A percentile compares a stretch with the other conserved stretches of the same genome.
Evolutionary conservation across 306 rosid species (phyloP).

Genomic region (Ormosia emarginata): DNA sequence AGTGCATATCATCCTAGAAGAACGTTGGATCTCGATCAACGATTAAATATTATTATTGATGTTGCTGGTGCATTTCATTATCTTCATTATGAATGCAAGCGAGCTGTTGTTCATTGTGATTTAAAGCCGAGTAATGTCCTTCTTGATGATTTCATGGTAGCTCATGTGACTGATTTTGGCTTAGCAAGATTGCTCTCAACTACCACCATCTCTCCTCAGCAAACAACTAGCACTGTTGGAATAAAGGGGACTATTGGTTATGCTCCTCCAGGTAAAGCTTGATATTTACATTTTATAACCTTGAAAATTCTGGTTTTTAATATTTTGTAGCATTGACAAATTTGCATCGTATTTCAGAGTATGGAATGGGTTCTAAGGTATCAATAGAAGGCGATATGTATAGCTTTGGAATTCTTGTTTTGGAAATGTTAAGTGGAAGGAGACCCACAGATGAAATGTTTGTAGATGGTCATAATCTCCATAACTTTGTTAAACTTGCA

Average conservation of each 20-base stretch:
- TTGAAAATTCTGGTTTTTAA: too few relatives aligned
- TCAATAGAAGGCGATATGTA: too few relatives aligned
- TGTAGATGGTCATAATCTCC: too few relatives aligned
- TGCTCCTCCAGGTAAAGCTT: background rate
- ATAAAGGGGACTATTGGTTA: background rate
- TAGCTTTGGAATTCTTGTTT: too few relatives aligned
- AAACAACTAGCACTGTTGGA: background rate
- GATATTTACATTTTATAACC: too few relatives aligned
- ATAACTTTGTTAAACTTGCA: too few relatives aligned
- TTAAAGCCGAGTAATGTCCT: background rate
- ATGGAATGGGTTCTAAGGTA: too few relatives aligned
- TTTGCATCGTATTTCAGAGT: too few relatives aligned
- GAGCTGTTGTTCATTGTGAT: background rate
- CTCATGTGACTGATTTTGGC: background rate
- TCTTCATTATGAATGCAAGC: background rate
- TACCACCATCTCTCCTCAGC: too few relatives aligned
- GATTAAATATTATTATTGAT: background rate
- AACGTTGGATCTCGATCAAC: background rate
- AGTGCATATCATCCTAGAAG: background rate
- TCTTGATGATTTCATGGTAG: background rate
- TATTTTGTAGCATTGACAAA: too few relatives aligned
- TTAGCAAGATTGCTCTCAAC: background rate
- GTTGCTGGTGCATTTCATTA: background rate
- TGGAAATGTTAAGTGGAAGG: too few relatives aligned
- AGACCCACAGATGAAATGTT: too few relatives aligned